These are phyloP conservation scores for Ulota crispa DNA, from an alignment of 225 moss, liverwort and hornwort genomes.

Conservation along the genomic window DNA sequence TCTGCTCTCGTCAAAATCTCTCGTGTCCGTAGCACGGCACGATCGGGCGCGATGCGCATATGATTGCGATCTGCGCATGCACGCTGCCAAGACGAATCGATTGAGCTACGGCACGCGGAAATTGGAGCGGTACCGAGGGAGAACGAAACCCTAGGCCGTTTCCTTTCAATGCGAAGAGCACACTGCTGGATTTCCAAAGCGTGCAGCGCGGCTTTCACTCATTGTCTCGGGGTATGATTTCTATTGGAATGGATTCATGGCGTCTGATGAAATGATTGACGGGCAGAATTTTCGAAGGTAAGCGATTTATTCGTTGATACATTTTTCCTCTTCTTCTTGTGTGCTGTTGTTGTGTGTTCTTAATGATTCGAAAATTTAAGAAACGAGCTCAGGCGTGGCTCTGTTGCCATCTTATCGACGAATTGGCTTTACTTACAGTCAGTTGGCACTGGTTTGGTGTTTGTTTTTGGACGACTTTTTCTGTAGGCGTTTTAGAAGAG, in stretches of 20 bases:
- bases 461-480: slow-evolving; percentile 12
- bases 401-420: not conserved
- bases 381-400: slow-evolving; percentile 23
- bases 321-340: not conserved
- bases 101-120: slow-evolving; percentile 23
- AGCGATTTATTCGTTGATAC: not conserved
- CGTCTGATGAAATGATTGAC: slow-evolving; percentile 12
- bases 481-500: slow-evolving; percentile 16
- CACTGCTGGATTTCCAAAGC: slow-evolving; percentile 17
- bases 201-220: not conserved
- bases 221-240: not conserved
- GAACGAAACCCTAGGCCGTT: slow-evolving; percentile 53
- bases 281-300: slow-evolving; percentile 18
- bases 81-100: slow-evolving; percentile 18
- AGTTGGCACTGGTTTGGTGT: slow-evolving; percentile 12
- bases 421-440: not conserved
- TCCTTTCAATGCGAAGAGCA: not conserved
- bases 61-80: not conserved
- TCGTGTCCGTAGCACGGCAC: not conserved
- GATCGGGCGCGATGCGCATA: slow-evolving; percentile 8
- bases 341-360: slow-evolving; percentile 15
- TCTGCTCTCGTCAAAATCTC: not conserved
- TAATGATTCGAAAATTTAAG: not conserved
- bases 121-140: slow-evolving; percentile 29
- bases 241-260: slow-evolving; percentile 2